Percentiles rank a stretch among this genome's conserved stretches.
Evolutionary conservation across 768 basidiomycete genomes (phyloP).

Genomic region (Lactarius psammicola): DNA sequence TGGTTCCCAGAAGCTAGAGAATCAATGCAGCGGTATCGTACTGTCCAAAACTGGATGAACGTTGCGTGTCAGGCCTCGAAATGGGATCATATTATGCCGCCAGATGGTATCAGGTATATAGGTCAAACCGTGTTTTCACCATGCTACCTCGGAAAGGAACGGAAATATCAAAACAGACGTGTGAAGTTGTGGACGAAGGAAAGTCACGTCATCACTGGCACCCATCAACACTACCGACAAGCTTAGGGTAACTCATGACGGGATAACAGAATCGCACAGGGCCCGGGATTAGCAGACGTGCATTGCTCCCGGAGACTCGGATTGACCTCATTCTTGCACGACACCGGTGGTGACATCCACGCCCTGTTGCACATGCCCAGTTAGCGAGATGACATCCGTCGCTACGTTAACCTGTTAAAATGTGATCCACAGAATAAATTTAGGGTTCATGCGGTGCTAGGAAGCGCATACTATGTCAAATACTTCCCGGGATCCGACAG

Average conservation of each 20-base stretch:
- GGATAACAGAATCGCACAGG: neutral
- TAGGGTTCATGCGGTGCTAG: neutral
- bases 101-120: too few relatives aligned
- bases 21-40: neutral
- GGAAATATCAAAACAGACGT: neutral
- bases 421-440: neutral
- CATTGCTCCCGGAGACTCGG: neutral
- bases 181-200: neutral
- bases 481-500: conserved; percentile 44
- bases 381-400: neutral
- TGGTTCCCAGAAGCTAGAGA: neutral
- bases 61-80: neutral
- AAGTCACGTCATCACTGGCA: neutral
- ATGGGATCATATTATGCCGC: neutral
- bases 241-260: too few relatives aligned
- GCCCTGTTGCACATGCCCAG: neutral
- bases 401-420: neutral
- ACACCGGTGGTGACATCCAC: neutral
- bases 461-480: too few relatives aligned
- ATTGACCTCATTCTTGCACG: neutral
- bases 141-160: neutral
- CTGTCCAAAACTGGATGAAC: too few relatives aligned
- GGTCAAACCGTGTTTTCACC: neutral
- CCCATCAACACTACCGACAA: neutral
- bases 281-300: neutral